Base-by-base conservation (phyloP, 2,329 filamentous ascomycete species). In the Lojkania enalia region DNA sequence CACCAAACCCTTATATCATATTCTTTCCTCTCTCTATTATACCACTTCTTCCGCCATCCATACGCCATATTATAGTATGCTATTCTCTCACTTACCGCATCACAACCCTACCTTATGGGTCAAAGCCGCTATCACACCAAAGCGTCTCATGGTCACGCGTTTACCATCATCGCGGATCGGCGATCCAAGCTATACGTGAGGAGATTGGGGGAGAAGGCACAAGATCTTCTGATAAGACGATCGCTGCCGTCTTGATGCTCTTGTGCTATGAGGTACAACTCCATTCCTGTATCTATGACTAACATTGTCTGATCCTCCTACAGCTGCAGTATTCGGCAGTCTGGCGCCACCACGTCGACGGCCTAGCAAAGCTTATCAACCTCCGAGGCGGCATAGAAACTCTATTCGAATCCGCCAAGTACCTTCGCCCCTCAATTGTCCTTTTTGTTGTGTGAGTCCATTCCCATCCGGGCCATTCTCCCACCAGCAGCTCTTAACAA, bases 221-320 rank as follows among this genome's bases (percentile, higher is more conserved):
- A 2, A 46, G 52, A 35, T 55, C 46, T 20, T 58, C 46, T 18
- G 58, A 66, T 27, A 25, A 53, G 19, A 63, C 61, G 0, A 63
- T 67, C 1, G 50, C 55, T 5, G 62, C 58, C 27, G 55, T 67
- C 2, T 27, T 64, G 2, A 57, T 64, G 47, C 61, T 67, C 35
- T 47, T 66, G 48, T 55, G 56, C 14, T 47, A 56, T 35, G 64
- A 67, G 46, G 61, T 63, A 45, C 44, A n/a, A n/a, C n/a, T 58
- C 45, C 9, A 5, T 25, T 7, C 5, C 19, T 5, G 12, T 9
- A n/a, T 14, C 27, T 25, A 9, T 35, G 14, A 5, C 7, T 7
- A 7, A 30, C n/a, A 15, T 18, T 11, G 4, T 31, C 11, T 11
- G 13, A 23, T 15, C 30, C 30, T 12, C 1, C 1, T 3, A 12